These are phyloP conservation scores for Picea engelmannii DNA, from an alignment of 83 land plant genomes.

Conservation along the genomic window DNA sequence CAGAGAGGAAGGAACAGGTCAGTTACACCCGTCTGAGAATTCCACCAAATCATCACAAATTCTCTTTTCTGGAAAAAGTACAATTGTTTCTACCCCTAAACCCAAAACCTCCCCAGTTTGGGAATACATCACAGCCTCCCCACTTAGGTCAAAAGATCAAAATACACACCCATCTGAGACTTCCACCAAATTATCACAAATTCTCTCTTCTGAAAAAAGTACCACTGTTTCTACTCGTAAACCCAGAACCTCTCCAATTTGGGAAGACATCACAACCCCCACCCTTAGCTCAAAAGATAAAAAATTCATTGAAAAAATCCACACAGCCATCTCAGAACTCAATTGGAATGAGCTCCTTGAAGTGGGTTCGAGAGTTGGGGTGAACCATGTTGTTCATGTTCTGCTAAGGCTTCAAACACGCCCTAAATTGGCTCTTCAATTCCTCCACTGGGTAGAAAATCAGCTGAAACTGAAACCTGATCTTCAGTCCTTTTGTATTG, in stretches of 20 bases:
- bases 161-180: background rate
- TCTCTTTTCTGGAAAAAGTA: background rate
- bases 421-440: background rate
- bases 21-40: background rate
- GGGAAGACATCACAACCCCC: too few relatives aligned
- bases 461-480: slow-evolving; percentile 6
- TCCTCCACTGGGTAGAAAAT: background rate
- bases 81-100: background rate
- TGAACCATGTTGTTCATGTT: slow-evolving; percentile 4
- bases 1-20: background rate
- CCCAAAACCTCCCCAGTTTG: background rate
- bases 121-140: too few relatives aligned
- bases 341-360: background rate
- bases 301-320: background rate
- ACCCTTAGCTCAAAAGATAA: background rate
- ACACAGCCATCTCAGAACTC: background rate
- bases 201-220: background rate
- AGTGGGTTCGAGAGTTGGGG: background rate
- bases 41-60: background rate
- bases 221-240: background rate
- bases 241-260: background rate
- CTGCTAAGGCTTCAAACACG: background rate
- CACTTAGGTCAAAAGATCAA: background rate
- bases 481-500: slow-evolving; percentile 12
- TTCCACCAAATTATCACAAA: background rate